Evolutionary conservation across 768 basidiomycete genomes (phyloP), one percentile per base, ranked within the genome.

Genomic region (Suillus americanus): DNA sequence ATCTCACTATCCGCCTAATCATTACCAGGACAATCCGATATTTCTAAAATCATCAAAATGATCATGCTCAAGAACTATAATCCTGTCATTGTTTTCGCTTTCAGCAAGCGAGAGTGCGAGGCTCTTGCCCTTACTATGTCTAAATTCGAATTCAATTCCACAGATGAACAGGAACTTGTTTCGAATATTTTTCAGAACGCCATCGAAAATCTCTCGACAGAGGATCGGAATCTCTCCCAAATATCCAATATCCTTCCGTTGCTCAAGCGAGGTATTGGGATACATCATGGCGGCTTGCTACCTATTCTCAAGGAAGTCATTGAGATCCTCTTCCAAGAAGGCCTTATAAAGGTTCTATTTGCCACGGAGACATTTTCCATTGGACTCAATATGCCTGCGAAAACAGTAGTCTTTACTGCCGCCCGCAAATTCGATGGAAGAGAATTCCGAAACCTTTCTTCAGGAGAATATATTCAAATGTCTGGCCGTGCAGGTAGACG

Each of bases 381-480:
- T 64, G 95, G 94, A 43, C 82, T 99, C 51, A 99, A 99, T 78
- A 99, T 99, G 97, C 97, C 97, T 13, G 97, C 97, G 20, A 99
- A 98, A 81, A 99, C 97, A 3, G 97, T 99, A 56, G 97, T 99
- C 28, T 99, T 99, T 81, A 97, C 95, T 0, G 86, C 90, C 0
- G 90, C 95, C 3, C 89, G 95, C 69, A 99, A 99, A 79, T 99
- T 95, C 71, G 97, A 99, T 75, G 97, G 97, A 0, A 87, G 86
- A 51, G 95, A 96, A 70, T 97, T 97, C 80, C 85, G 97, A 33
- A 94, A 94, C 73, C 81, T 99, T 41, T 94, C 94, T 0, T 92
- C 90, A 0, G 92, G 97, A 64, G 97, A 99, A 83, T 99, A 99
- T 76, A 97, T 99, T 71, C 97, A 99, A 73, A 99, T 99, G 97